Evolutionary conservation across 257 asterid genomes (phyloP), one percentile per base, ranked within the genome.

Genomic region (Leonotis leonurus): DNA sequence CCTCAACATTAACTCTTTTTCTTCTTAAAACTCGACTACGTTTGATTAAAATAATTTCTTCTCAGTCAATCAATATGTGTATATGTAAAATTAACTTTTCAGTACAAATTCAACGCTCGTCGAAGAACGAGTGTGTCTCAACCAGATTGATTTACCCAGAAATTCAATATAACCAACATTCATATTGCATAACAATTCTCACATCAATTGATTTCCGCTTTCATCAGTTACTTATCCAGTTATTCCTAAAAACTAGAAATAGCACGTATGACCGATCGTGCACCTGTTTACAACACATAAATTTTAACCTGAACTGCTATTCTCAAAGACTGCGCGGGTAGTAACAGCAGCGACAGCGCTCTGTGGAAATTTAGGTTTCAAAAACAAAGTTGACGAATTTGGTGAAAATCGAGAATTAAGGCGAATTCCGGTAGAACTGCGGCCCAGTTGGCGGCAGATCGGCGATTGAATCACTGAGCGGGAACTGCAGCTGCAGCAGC

Each of bases 261-360:
- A 27, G 12, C 16, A 25, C 22, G 11, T 14, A 17, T 37, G 25
- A 20, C n/a, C 44, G 52, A 2, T 36, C 12, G 11, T 25, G 1
- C 3, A 2, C 51, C n/a, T 29, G 11, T 11, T 21, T 12, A 8
- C 32, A 48, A 41, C 20, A 14, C 48, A 14, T 6, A 20, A 55
- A 5, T 0, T n/a, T n/a, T 41, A 37, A 77, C 86, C 83, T 51
- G 83, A 70, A 64, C 77, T 50, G 78, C 51, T 69, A 72, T 69
- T 65, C 32, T 66, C 68, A 59, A 62, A 49, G 60, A 78, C 55
- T 14, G 80, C 75, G 69, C 71, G 74, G 29, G 75, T 53, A 10
- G 71, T 5, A 48, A 24, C 55, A 60, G 69, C 21, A 52, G 74
- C 12, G 52, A 72, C 50, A 29, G 79, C 58, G 60, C 71, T 60